Evolutionary conservation across 1,284 basidiomycete genomes (phyloP).

Genomic region (Pseudozyma hubeiensis): DNA sequence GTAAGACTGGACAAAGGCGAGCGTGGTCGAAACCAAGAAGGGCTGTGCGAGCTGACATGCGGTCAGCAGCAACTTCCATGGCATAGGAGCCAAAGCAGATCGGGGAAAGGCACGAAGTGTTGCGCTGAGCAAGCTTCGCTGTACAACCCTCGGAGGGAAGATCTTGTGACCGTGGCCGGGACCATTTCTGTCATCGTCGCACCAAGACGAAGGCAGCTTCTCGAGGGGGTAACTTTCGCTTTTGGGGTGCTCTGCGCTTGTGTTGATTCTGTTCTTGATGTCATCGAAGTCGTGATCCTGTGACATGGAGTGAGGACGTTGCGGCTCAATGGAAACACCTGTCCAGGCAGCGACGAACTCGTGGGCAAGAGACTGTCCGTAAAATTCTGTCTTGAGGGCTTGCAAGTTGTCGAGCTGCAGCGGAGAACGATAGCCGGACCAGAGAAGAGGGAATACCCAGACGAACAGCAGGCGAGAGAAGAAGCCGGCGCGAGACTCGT

Average conservation of each 20-base stretch:
- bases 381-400: conserved; percentile 36
- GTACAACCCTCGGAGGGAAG: conserved; percentile 18
- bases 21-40: conserved; percentile 54
- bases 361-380: conserved; percentile 25
- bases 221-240: conserved; percentile 23
- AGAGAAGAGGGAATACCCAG: conserved; percentile 53
- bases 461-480: conserved; percentile 49
- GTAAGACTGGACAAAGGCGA: conserved; percentile 58
- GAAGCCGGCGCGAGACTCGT: conserved; percentile 51
- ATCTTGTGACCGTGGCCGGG: conserved; percentile 1
- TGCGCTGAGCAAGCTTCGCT: conserved; percentile 33
- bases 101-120: conserved; percentile 47
- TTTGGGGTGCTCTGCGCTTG: conserved; percentile 9
- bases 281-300: background rate
- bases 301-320: background rate
- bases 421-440: conserved; percentile 35
- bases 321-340: conserved; percentile 2
- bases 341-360: conserved; percentile 39
- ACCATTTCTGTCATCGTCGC: background rate
- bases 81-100: conserved; percentile 44
- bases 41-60: conserved; percentile 53
- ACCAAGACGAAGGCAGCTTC: conserved; percentile 12
- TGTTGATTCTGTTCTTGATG: conserved; percentile 6
- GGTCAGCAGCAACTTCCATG: conserved; percentile 49
- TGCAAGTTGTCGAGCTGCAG: conserved; percentile 47